Conservation (phyloP, 2,329 filamentous ascomycete species). For the Ilyonectria robusta region DNA sequence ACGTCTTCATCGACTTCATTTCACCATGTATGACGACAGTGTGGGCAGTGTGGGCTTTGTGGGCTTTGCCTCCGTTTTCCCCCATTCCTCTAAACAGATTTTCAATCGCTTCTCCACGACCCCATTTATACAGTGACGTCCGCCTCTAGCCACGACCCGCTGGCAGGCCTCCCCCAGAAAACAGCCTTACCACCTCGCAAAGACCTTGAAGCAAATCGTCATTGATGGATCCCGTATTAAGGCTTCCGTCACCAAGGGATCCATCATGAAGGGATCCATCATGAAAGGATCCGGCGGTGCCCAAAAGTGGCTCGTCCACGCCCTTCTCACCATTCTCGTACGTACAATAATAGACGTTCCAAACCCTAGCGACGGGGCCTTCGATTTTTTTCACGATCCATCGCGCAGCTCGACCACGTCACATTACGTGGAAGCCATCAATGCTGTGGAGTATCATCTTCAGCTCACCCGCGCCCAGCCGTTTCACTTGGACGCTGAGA, state of each 20-base stretch:
- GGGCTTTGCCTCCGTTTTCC: background rate
- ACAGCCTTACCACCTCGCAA: constrained; percentile 2
- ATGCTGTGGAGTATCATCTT: constrained; percentile 7
- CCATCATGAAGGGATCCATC: background rate
- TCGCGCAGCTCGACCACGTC: background rate
- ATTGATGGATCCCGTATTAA: background rate
- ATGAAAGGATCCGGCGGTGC: background rate
- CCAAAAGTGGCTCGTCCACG: background rate
- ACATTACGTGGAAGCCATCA: constrained; percentile 15
- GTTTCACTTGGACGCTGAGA: constrained; percentile 12
- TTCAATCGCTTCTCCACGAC: background rate
- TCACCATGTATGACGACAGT: background rate
- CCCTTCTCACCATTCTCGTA: background rate
- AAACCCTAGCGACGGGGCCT: background rate
- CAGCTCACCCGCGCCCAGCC: constrained; percentile 3
- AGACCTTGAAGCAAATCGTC: background rate
- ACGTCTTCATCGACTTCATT: background rate
- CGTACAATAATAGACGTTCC: background rate
- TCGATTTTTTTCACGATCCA: background rate
- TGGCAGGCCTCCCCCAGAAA: constrained; percentile 8
- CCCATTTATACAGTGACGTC: background rate
- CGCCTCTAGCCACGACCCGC: background rate
- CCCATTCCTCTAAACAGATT: background rate
- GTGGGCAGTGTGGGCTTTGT: background rate
- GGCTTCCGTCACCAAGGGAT: background rate